Evolutionary conservation across 352 stramenopile species (phyloP).

Genomic region (Blastocystis sp.): DNA sequence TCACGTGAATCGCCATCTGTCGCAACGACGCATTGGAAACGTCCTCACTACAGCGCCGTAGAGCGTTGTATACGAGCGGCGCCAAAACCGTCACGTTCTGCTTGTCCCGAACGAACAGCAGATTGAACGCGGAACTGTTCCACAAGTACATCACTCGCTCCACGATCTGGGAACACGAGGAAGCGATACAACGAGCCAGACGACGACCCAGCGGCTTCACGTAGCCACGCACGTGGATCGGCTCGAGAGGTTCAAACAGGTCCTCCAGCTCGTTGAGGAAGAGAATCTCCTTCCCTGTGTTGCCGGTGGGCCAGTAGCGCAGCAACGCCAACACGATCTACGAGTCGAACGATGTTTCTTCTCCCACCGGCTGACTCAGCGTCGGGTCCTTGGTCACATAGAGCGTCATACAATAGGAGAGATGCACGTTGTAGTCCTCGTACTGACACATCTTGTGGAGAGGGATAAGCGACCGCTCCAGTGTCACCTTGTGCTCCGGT

Average conservation of each 20-base stretch:
- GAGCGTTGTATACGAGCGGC: not conserved
- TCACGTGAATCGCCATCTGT: not conserved
- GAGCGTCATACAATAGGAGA: constrained; percentile 97
- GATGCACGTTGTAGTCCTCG: constrained; percentile 89
- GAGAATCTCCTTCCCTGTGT: constrained; percentile 67
- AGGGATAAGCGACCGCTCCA: constrained; percentile 82
- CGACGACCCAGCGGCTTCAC: constrained; percentile 52
- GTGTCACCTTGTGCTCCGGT: constrained; percentile 86
- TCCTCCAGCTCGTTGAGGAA: constrained; percentile 97
- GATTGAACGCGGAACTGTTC: constrained; percentile 88
- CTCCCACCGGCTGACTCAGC: constrained; percentile 77
- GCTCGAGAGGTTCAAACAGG: constrained; percentile 83
- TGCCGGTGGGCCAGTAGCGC: constrained; percentile 60
- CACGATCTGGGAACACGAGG: constrained; percentile 65
- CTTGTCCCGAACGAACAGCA: not conserved
- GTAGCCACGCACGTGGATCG: constrained; percentile 64
- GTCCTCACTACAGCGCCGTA: not conserved
- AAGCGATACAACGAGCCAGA: constrained; percentile 60
- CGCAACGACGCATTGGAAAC: not conserved
- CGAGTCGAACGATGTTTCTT: not conserved
- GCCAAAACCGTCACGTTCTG: not conserved
- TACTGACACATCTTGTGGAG: constrained; percentile 93
- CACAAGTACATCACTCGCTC: constrained; percentile 93
- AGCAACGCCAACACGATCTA: constrained; percentile 59
- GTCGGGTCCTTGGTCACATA: constrained; percentile 97